A percentile compares a stretch with the other conserved stretches of the same genome.
Conservation (phyloP, 2,329 filamentous ascomycete genomes). For the Fusarium incarnatum region DNA sequence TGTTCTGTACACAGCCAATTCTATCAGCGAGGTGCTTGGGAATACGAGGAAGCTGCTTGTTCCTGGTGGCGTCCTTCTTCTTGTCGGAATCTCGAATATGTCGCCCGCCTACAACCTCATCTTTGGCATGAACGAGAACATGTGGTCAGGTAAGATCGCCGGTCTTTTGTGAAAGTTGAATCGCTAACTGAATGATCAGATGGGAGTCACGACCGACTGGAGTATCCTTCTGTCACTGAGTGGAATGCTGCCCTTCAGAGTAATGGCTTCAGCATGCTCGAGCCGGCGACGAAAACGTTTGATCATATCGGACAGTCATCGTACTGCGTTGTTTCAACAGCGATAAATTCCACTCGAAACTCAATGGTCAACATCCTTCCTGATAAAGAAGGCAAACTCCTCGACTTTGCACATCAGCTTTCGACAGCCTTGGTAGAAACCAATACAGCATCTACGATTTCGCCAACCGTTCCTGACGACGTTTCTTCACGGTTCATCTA, state of each 20-base stretch:
- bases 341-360: rapidly evolving
- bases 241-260: background rate
- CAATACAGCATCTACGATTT: slow-evolving; percentile 5
- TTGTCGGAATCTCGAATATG: slow-evolving; percentile 20
- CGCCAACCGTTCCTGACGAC: rapidly evolving
- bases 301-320: slow-evolving; percentile 18
- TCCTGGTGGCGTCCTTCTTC: background rate
- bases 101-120: slow-evolving; percentile 25
- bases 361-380: slow-evolving; percentile 7
- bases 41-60: slow-evolving; percentile 3
- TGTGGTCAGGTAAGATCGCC: slow-evolving; percentile 16
- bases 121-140: slow-evolving; percentile 19
- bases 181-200: background rate
- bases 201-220: background rate
- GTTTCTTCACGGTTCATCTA: slow-evolving; percentile 2
- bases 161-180: rapidly evolving
- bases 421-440: background rate
- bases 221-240: background rate
- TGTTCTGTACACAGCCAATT: background rate
- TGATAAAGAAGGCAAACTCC: background rate
- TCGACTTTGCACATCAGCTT: slow-evolving; percentile 17
- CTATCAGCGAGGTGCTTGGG: background rate
- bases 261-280: slow-evolving; percentile 16
- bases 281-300: slow-evolving; percentile 28
- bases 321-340: slow-evolving; percentile 16